Evolutionary conservation across 345 rosid species (phyloP).

Genomic region (Linum tenue): DNA sequence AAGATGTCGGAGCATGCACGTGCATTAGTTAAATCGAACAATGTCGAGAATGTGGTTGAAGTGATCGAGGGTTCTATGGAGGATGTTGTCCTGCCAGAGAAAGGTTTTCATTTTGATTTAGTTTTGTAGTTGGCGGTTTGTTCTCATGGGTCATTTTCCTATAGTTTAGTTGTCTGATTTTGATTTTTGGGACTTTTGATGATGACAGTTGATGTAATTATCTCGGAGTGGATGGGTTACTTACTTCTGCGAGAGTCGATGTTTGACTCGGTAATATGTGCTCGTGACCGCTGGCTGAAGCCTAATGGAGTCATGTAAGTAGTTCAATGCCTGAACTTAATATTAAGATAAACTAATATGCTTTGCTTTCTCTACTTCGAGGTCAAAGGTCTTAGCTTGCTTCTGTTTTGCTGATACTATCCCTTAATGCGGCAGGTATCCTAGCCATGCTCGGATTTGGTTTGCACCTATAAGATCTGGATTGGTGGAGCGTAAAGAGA

Average conservation of each 20-base stretch:
- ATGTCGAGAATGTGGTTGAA: conserved; percentile 64
- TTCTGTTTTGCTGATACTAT: conserved; percentile 5
- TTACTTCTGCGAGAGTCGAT: conserved; percentile 91
- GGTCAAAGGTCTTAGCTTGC: not conserved
- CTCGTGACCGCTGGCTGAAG: conserved; percentile 97
- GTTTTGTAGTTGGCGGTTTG: not conserved
- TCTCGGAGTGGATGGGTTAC: conserved; percentile 99
- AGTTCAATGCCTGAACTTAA: not conserved
- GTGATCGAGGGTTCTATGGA: conserved; percentile 83
- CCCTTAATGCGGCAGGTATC: conserved; percentile 48
- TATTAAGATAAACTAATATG: not conserved
- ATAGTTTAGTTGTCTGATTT: not conserved
- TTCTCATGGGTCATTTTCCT: not conserved
- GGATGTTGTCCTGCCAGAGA: conserved; percentile 75
- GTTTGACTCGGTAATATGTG: conserved; percentile 96
- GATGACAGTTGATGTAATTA: conserved; percentile 85
- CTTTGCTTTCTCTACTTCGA: not conserved
- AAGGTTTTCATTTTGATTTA: conserved; percentile 37
- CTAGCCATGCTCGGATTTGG: conserved; percentile 99
- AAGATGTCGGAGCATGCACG: conserved; percentile 93
- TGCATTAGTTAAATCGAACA: conserved; percentile 63
- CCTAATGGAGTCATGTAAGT: conserved; percentile 89
- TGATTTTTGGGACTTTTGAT: not conserved
- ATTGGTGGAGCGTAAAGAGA: conserved; percentile 51
- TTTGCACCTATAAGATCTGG: conserved; percentile 76